These are phyloP conservation scores for Chenopodium berlandieri DNA, from an alignment of 148 eudicot genomes.

Conservation along the genomic window DNA sequence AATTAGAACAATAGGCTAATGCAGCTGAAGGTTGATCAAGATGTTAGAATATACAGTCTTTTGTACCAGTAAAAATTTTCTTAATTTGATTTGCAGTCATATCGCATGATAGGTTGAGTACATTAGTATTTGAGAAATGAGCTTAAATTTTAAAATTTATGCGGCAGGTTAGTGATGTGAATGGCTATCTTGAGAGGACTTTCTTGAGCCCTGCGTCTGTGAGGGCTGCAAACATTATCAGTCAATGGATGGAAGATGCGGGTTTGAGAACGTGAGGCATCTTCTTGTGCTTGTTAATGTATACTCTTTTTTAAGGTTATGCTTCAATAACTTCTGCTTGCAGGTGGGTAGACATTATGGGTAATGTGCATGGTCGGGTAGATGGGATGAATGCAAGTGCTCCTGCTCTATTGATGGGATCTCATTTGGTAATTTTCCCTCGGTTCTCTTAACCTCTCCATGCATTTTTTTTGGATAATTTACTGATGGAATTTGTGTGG, in stretches of 20 bases:
- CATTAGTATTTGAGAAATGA: not conserved
- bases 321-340: conserved; percentile 20
- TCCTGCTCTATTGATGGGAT: conserved; percentile 77
- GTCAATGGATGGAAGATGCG: conserved; percentile 93
- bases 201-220: conserved; percentile 88
- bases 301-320: conserved; percentile 4
- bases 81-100: not conserved
- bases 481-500: conserved; percentile 3
- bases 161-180: conserved; percentile 81
- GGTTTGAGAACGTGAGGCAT: conserved; percentile 79
- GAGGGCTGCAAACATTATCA: conserved; percentile 61
- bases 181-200: conserved; percentile 88
- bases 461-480: not conserved
- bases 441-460: not conserved
- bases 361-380: conserved; percentile 90
- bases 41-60: not conserved
- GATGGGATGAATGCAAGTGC: conserved; percentile 65
- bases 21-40: not conserved
- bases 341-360: conserved; percentile 97
- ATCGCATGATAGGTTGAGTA: not conserved
- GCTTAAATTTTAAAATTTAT: not conserved
- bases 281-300: conserved; percentile 10
- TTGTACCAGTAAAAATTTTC: not conserved
- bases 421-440: conserved; percentile 66
- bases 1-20: not conserved